phyloP scores from a whole-genome alignment of 768 basidiomycete genomes.

The Auricularia sp. region DNA sequence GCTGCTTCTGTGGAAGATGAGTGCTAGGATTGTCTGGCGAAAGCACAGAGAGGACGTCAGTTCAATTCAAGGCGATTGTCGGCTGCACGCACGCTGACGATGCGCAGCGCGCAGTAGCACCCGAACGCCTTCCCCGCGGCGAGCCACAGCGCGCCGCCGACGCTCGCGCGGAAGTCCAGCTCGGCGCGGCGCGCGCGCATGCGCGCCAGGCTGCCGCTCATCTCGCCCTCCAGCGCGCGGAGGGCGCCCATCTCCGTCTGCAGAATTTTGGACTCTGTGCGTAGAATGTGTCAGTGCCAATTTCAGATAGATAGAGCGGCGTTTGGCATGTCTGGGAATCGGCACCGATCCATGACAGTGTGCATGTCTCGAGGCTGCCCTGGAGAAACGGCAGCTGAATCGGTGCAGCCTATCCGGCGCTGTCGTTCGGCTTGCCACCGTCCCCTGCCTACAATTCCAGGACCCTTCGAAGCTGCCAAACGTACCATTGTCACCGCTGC shows the following conservation, averaged over 20 bases:
- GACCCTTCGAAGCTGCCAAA: background rate
- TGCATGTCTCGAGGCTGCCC: too few species aligned
- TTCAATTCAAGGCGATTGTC: background rate
- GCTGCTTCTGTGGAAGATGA: constrained; percentile 26
- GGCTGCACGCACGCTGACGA: constrained; percentile 42
- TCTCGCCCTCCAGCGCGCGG: constrained; percentile 57
- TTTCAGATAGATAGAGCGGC: too few species aligned
- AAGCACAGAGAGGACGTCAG: too few species aligned
- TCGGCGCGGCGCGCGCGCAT: constrained; percentile 40
- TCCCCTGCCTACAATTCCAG: too few species aligned
- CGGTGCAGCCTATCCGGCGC: too few species aligned
- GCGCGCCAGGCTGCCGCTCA: constrained; percentile 45
- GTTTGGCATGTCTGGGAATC: too few species aligned
- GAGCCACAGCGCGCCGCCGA: constrained; percentile 43
- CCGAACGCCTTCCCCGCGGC: constrained; percentile 47
- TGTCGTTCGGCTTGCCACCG: too few species aligned
- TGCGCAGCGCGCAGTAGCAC: constrained; percentile 54
- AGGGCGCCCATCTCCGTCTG: constrained; percentile 55
- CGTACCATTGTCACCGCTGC: background rate
- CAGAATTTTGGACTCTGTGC: constrained; percentile 11
- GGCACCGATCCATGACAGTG: too few species aligned
- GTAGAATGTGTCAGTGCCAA: too few species aligned
- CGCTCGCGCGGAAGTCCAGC: constrained; percentile 41
- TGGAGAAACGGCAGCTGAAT: too few species aligned
- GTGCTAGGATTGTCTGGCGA: constrained; percentile 23